Base-by-base conservation (phyloP, 176 grass and related monocot species). In the Luzula sylvatica region DNA sequence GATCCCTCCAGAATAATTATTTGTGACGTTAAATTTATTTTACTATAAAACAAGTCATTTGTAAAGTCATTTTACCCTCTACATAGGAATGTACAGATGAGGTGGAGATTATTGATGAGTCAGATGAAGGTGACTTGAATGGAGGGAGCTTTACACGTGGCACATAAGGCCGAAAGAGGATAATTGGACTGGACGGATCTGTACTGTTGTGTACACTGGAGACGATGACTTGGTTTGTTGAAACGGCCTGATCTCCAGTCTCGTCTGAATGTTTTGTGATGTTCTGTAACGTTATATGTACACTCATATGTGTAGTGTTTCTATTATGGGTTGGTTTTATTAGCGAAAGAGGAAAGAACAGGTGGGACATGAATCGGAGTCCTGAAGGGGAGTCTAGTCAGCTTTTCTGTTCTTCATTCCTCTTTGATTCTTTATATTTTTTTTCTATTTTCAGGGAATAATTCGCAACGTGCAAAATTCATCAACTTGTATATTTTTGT, bases 141-240 rank as follows among this genome's bases (percentile, higher is more conserved):
- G 21, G 21, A 46, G 5, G 15, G 3, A 21, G 11, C 58, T 39
- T 25, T 46, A 46, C 58, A 61, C 58, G 12, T 61, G 58, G 39
- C 23, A 39, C 58, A 19, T 44, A 11, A 61, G 20, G 58, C 40
- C 58, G 22, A 61, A 56, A 61, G 20, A 11, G 21, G 14, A 15
- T 8, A 59, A 46, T 29, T 46, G 41, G 21, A 46, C n/a, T n/a
- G n/a, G n/a, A n/a, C n/a, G n/a, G n/a, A n/a, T n/a, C n/a, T n/a
- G n/a, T n/a, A n/a, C n/a, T n/a, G n/a, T n/a, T n/a, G n/a, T n/a
- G n/a, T n/a, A 4, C 20, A 22, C 38, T 11, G 7, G 15, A 16
- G 51, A 54, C 26, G 51, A 7, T 54, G 51, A 54, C 51, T 19
- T 54, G 51, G 23, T 30, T 12, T n/a, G 24, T 19, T 54, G 51